These are phyloP conservation scores for Meira miltonrushii DNA, from an alignment of 1,284 basidiomycete species.

Conservation along the genomic window DNA sequence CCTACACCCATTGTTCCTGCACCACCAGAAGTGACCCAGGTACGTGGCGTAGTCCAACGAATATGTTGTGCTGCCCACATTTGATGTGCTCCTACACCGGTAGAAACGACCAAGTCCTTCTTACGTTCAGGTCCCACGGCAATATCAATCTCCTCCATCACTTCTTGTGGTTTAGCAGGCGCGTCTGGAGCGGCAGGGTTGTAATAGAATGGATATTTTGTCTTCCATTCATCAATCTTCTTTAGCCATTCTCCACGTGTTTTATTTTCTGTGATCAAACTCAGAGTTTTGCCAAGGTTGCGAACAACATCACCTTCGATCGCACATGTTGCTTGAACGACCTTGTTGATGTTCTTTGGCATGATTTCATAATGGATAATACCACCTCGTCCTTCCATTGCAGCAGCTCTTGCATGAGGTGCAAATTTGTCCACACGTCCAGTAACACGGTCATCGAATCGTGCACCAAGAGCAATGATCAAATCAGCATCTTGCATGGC, in stretches of 20 bases:
- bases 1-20: conserved; percentile 94
- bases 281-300: conserved; percentile 75
- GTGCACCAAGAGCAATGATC: conserved; percentile 89
- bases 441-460: conserved; percentile 97
- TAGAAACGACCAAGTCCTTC: conserved; percentile 80
- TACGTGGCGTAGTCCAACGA: conserved; percentile 78
- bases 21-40: conserved; percentile 94
- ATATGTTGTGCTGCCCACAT: conserved; percentile 99
- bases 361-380: conserved; percentile 99
- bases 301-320: conserved; percentile 86
- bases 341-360: conserved; percentile 99
- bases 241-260: conserved; percentile 65
- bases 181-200: conserved; percentile 62
- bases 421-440: conserved; percentile 86
- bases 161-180: conserved; percentile 91
- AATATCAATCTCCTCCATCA: conserved; percentile 80
- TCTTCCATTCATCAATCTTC: conserved; percentile 76
- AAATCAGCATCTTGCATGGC: conserved; percentile 97
- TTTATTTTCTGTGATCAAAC: conserved; percentile 55
- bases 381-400: conserved; percentile 77
- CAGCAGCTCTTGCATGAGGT: conserved; percentile 81
- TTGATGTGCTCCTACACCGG: conserved; percentile 97
- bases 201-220: conserved; percentile 83
- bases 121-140: conserved; percentile 65
- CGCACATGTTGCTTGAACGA: conserved; percentile 88